These are phyloP conservation scores for Irpex sp. DNA, from an alignment of 1,284 basidiomycete species.

Conservation along the genomic window DNA sequence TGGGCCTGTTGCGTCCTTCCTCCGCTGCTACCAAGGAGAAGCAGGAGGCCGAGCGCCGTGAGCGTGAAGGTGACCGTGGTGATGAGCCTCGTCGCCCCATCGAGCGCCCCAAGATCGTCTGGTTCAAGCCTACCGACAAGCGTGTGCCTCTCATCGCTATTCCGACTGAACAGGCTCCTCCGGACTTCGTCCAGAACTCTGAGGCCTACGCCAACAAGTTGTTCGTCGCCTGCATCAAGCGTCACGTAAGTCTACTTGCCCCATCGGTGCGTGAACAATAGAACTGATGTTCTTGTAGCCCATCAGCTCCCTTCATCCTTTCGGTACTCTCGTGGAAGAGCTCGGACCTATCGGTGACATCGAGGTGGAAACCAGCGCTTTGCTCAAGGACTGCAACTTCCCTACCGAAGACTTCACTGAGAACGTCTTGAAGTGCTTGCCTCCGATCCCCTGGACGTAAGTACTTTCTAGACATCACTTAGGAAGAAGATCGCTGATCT, in stretches of 20 bases:
- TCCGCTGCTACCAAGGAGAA: conserved; percentile 99
- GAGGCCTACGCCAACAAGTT: conserved; percentile 87
- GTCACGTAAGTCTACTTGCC: conserved; percentile 57
- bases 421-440: conserved; percentile 92
- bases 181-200: conserved; percentile 93
- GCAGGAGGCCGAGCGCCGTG: conserved; percentile 95
- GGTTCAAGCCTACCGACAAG: conserved; percentile 99
- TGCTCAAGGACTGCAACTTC: conserved; percentile 98
- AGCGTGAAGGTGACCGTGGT: conserved; percentile 89
- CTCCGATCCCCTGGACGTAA: conserved; percentile 90
- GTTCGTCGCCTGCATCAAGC: conserved; percentile 98
- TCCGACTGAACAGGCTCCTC: conserved; percentile 97
- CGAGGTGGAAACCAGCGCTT: conserved; percentile 94
- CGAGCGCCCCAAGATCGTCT: conserved; percentile 97
- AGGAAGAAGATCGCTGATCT: conserved; percentile 3
- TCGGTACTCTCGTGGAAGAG: conserved; percentile 97
- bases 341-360: conserved; percentile 97
- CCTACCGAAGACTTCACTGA: conserved; percentile 91
- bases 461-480: conserved; percentile 25
- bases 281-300: conserved; percentile 40
- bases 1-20: conserved; percentile 92
- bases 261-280: conserved; percentile 9
- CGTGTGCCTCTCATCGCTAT: conserved; percentile 98
- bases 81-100: conserved; percentile 75
- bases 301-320: conserved; percentile 96